phyloP scores from a whole-genome alignment of 2,329 filamentous ascomycete genomes.

The Alternaria brassicae region DNA sequence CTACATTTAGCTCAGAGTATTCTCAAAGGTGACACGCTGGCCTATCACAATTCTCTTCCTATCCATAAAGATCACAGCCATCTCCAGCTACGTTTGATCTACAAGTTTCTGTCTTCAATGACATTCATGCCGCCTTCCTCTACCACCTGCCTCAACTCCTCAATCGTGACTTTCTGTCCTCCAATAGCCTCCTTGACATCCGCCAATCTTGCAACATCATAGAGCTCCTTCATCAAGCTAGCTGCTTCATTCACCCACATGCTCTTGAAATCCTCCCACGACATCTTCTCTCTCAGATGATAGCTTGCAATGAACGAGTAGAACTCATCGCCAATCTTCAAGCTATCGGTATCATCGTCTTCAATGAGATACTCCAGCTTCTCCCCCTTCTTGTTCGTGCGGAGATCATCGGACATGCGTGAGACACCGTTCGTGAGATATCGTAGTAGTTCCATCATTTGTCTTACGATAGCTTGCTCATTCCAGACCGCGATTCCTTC shows the following conservation, averaged over 20 bases:
- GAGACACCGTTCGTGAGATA: background rate
- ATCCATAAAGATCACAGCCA: background rate
- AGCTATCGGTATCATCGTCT: background rate
- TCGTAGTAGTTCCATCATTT: background rate
- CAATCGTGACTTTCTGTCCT: no score
- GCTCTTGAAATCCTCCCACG: background rate
- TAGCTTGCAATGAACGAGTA: background rate
- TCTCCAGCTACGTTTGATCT: background rate
- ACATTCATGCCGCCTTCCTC: background rate
- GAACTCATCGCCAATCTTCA: background rate
- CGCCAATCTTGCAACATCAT: background rate
- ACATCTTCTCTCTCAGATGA: background rate
- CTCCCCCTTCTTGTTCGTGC: background rate
- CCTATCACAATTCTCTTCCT: fast-evolving
- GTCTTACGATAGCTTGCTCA: background rate
- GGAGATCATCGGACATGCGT: background rate
- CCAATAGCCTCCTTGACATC: background rate
- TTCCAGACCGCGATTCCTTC: background rate
- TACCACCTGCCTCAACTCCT: background rate
- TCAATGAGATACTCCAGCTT: background rate
- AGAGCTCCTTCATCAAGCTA: background rate
- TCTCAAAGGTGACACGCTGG: background rate
- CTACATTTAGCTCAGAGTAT: background rate
- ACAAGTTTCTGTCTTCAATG: background rate
- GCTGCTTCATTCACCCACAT: background rate